These are phyloP conservation scores for Linnemannia schmuckeri DNA, from an alignment of 192 early-diverging fungal genomes.

Conservation along the genomic window DNA sequence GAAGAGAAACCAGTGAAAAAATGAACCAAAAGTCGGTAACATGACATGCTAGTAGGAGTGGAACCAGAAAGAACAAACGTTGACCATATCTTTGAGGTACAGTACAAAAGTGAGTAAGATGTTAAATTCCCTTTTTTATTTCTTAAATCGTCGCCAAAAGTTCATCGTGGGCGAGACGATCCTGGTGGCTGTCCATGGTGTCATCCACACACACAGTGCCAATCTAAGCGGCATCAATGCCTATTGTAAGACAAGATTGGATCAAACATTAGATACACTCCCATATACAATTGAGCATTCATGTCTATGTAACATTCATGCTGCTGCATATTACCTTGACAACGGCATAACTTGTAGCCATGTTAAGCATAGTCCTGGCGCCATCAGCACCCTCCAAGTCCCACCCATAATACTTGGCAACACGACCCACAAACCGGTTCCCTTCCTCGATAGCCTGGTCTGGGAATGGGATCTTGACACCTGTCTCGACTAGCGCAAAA, in stretches of 20 bases:
- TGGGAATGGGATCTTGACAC: conserved; percentile 75
- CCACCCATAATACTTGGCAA: conserved; percentile 72
- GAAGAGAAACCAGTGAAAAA: no score
- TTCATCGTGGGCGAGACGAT: conserved; percentile 60
- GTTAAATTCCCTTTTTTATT: conserved; percentile 4
- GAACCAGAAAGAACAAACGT: no score
- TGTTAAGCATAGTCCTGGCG: conserved; percentile 71
- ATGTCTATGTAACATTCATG: neutral
- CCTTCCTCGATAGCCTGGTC: conserved; percentile 73
- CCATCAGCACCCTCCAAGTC: conserved; percentile 58
- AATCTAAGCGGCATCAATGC: conserved; percentile 76
- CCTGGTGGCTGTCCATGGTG: conserved; percentile 68
- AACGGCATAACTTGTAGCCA: conserved; percentile 85
- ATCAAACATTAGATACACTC: neutral
- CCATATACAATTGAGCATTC: neutral
- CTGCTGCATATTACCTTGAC: conserved; percentile 71
- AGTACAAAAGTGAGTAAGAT: no score
- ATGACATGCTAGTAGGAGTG: no score
- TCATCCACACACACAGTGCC: conserved; percentile 66
- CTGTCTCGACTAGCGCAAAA: conserved; percentile 67
- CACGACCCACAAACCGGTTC: conserved; percentile 66
- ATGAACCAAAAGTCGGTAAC: no score
- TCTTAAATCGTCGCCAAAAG: conserved; percentile 46
- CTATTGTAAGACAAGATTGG: conserved; percentile 35
- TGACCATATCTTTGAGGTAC: no score